These are phyloP conservation scores for Fusarium sp. DNA, from an alignment of 2,329 filamentous ascomycete genomes.

Conservation along the genomic window DNA sequence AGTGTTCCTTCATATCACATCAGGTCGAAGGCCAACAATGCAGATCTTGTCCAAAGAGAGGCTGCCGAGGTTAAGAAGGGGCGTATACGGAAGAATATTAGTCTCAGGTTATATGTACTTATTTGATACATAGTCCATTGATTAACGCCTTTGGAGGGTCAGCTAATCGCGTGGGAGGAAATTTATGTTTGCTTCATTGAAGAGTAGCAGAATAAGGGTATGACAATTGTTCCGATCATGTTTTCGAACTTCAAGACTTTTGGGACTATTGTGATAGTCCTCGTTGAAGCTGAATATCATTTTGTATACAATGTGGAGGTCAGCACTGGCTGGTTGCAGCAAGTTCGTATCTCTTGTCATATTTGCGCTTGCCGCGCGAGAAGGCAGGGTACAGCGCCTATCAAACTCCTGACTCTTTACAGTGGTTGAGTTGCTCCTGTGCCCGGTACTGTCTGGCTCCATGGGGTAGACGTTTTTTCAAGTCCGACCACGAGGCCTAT, in stretches of 20 bases:
- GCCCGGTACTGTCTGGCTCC: neutral
- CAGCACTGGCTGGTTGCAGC: neutral
- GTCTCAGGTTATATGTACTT: slow-evolving; percentile 2
- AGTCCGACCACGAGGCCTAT: neutral
- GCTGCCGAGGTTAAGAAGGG: slow-evolving; percentile 29
- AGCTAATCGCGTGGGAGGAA: neutral
- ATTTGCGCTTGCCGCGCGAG: neutral
- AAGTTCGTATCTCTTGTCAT: neutral
- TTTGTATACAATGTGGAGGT: no score
- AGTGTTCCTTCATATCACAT: neutral
- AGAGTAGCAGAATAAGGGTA: neutral
- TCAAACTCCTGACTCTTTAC: neutral
- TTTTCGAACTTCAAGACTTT: neutral
- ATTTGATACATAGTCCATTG: neutral
- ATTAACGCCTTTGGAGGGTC: neutral
- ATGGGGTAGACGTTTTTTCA: neutral
- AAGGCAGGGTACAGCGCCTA: neutral
- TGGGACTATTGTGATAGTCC: no score
- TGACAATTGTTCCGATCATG: neutral
- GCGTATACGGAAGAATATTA: slow-evolving; percentile 10
- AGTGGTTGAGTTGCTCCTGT: neutral
- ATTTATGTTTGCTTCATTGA: neutral
- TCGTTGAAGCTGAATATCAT: neutral
- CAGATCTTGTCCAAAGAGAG: slow-evolving; percentile 40
- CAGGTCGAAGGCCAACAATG: slow-evolving; percentile 14